Percentiles rank a stretch among this genome's conserved stretches.
Conservation (phyloP, 2,329 filamentous ascomycete genomes). For the Botrytis aclada region DNA sequence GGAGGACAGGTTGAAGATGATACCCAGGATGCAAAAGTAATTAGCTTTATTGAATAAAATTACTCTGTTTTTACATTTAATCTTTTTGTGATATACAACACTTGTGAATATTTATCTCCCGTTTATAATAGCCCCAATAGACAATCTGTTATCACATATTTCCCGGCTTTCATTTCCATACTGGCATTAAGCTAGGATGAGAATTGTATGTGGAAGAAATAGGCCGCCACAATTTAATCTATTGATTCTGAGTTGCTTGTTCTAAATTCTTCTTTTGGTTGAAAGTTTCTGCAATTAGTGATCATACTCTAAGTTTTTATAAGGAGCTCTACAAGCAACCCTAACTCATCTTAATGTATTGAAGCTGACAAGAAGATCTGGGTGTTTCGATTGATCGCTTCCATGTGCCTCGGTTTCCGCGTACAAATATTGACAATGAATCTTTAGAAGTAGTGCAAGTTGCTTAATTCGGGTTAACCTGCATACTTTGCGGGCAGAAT, state of each 20-base stretch:
- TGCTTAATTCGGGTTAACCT: background rate
- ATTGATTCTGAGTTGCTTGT: background rate
- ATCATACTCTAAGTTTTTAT: background rate
- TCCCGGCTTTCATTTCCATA: background rate
- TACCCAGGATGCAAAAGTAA: slow-evolving; percentile 9
- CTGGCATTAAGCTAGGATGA: background rate
- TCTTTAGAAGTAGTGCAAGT: background rate
- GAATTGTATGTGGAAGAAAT: background rate
- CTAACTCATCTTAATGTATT: background rate
- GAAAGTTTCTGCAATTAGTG: background rate
- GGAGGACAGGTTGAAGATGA: background rate
- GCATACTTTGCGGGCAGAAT: background rate
- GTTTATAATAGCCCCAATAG: background rate
- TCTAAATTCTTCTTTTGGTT: background rate
- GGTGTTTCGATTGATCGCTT: background rate
- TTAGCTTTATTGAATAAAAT: background rate
- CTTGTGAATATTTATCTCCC: background rate
- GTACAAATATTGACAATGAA: background rate
- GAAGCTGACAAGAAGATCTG: background rate
- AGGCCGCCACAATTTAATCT: background rate
- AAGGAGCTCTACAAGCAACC: background rate
- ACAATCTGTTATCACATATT: background rate
- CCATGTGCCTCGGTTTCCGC: background rate
- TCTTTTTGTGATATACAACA: background rate
- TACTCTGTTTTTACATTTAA: background rate